These are phyloP conservation scores for Pythium aquatile DNA, from an alignment of 352 stramenopile genomes.

Conservation along the genomic window DNA sequence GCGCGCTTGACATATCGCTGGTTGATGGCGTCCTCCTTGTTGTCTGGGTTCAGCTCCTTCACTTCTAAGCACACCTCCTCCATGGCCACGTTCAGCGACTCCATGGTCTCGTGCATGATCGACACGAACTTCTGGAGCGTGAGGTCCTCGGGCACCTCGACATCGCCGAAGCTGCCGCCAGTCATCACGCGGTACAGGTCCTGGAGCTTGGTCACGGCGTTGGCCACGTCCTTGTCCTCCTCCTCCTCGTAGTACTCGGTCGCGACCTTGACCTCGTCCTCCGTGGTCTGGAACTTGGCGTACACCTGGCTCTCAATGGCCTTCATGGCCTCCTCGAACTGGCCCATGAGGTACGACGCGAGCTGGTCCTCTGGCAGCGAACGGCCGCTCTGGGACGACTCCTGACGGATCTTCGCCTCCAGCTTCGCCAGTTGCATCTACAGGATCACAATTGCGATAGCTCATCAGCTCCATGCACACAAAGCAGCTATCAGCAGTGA, in stretches of 20 bases:
- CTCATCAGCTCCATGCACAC: background rate
- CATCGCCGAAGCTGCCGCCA: conserved; percentile 73
- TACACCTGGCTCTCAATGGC: conserved; percentile 88
- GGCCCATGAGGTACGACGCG: conserved; percentile 86
- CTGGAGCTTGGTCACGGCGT: conserved; percentile 83
- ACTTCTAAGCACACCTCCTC: conserved; percentile 87
- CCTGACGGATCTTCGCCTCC: conserved; percentile 87
- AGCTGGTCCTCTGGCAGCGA: conserved; percentile 81
- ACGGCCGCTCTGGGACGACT: conserved; percentile 82
- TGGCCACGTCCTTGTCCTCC: conserved; percentile 83
- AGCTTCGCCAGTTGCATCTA: conserved; percentile 88
- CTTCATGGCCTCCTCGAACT: conserved; percentile 91
- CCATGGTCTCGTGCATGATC: conserved; percentile 91
- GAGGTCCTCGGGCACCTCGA: conserved; percentile 78
- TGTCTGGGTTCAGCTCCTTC: conserved; percentile 84
- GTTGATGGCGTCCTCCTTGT: conserved; percentile 90
- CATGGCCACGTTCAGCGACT: conserved; percentile 88
- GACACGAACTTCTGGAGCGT: conserved; percentile 85
- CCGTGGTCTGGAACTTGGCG: conserved; percentile 86
- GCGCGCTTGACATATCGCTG: conserved; percentile 89
- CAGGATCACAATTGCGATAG: background rate
- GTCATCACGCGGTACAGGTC: conserved; percentile 89
- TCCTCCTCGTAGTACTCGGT: conserved; percentile 89
- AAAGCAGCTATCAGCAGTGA: background rate
- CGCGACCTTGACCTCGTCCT: conserved; percentile 84